A percentile compares a stretch with the other conserved stretches of the same genome.
phyloP scores from a whole-genome alignment of 306 rosid species.

The Arachis stenosperma region DNA sequence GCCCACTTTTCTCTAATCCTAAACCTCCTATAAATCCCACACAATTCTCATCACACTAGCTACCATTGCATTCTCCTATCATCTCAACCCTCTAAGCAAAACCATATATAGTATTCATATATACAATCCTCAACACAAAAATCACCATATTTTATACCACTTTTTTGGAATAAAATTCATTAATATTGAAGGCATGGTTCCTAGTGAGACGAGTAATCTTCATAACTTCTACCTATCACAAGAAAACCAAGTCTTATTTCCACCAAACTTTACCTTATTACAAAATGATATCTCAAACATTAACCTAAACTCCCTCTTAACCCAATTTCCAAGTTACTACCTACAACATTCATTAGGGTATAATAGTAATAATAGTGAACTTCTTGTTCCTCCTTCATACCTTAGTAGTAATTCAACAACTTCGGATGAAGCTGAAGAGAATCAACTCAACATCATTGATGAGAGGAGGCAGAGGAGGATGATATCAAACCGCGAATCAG shows the following conservation, averaged over 20 bases:
- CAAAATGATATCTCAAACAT: constrained; percentile 48
- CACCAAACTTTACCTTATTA: constrained; percentile 40
- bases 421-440: constrained; percentile 81
- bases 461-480: constrained; percentile 79
- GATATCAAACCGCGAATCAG: constrained; percentile 90
- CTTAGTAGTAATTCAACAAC: constrained; percentile 75
- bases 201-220: constrained; percentile 58
- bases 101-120: background rate
- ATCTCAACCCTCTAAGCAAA: background rate
- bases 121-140: constrained; percentile 20
- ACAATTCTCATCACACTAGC: constrained; percentile 39
- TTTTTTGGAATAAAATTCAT: background rate
- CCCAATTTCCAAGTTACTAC: constrained; percentile 44
- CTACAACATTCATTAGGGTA: constrained; percentile 23
- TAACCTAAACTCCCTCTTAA: constrained; percentile 41
- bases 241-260: constrained; percentile 49
- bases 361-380: constrained; percentile 33
- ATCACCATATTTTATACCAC: background rate
- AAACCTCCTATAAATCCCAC: constrained; percentile 58
- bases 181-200: constrained; percentile 52
- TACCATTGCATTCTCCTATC: constrained; percentile 26
- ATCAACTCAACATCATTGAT: constrained; percentile 56
- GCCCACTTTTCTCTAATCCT: constrained; percentile 51
- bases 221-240: constrained; percentile 39
- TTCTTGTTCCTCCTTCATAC: constrained; percentile 42